phyloP scores from a whole-genome alignment of 208 protist species.

The Phytomonas francai region DNA sequence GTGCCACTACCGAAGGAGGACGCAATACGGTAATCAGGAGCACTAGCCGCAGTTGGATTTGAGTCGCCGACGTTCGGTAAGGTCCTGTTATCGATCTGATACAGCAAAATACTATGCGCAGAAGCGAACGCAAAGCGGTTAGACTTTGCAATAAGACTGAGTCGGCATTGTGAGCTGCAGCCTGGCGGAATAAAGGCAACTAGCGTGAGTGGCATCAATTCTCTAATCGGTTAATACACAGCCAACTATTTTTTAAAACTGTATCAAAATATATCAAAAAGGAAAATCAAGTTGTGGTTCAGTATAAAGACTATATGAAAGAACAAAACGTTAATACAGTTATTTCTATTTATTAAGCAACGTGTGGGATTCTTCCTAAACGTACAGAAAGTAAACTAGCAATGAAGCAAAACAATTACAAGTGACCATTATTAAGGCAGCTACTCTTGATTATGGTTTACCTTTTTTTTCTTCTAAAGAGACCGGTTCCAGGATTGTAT shows the following conservation, averaged over 20 bases:
- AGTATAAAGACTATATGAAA: neutral
- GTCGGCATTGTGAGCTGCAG: slow-evolving; percentile 47
- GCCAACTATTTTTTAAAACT: slow-evolving; percentile 4
- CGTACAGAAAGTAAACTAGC: neutral
- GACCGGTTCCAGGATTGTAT: neutral
- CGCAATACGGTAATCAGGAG: slow-evolving; percentile 40
- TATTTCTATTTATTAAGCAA: neutral
- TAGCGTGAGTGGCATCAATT: slow-evolving; percentile 56
- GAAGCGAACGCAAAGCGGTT: slow-evolving; percentile 61
- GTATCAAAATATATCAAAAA: slow-evolving; percentile 2
- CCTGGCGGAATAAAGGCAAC: slow-evolving; percentile 58
- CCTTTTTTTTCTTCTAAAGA: neutral
- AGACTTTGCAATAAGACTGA: slow-evolving; percentile 38
- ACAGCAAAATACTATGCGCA: slow-evolving; percentile 42
- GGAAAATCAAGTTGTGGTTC: neutral
- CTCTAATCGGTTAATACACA: slow-evolving; percentile 2
- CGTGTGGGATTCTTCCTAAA: neutral
- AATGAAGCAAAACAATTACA: neutral
- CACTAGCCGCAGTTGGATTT: slow-evolving; percentile 11
- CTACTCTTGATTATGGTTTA: neutral
- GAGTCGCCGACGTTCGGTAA: slow-evolving; percentile 17
- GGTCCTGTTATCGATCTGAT: slow-evolving; percentile 24
- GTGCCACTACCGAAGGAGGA: slow-evolving; percentile 48
- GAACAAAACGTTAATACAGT: slow-evolving; percentile 3
- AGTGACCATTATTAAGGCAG: neutral